Percentiles rank a stretch among this genome's conserved stretches.
phyloP scores from a whole-genome alignment of 805 yeast genomes.

The Ogataea paradorogensis region DNA sequence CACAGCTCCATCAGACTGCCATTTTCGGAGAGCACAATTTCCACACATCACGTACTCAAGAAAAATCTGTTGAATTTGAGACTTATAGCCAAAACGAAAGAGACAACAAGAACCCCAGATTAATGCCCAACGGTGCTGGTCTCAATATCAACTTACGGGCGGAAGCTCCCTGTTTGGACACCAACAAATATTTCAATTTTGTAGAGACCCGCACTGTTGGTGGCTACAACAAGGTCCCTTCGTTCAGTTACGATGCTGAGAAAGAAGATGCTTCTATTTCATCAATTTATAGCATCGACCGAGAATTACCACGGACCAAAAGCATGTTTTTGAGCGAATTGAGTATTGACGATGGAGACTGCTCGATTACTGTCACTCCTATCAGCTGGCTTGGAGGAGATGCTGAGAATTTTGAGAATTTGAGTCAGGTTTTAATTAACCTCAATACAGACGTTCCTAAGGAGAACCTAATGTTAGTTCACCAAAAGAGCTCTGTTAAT shows the following conservation, averaged over 20 bases:
- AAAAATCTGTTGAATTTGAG: conserved; percentile 3
- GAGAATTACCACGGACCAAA: conserved; percentile 9
- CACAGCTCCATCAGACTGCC: conserved; percentile 3
- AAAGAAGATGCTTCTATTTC: conserved; percentile 10
- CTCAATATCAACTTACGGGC: conserved; percentile 43
- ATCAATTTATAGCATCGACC: conserved; percentile 19
- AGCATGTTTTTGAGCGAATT: conserved; percentile 16
- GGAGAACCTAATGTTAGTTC: conserved; percentile 2
- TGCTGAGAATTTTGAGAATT: conserved; percentile 13
- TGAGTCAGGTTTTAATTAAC: conserved; percentile 6
- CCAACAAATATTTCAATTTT: conserved; percentile 30
- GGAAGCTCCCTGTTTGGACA: conserved; percentile 36
- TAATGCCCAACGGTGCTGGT: conserved; percentile 47
- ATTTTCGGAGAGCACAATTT: conserved; percentile 20
- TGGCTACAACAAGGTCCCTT: conserved; percentile 23
- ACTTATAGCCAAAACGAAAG: conserved; percentile 12
- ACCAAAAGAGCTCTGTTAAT: background rate
- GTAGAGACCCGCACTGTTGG: conserved; percentile 48
- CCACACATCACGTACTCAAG: conserved; percentile 18
- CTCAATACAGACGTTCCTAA: conserved; percentile 12
- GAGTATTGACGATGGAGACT: conserved; percentile 18
- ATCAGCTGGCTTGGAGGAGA: conserved; percentile 23
- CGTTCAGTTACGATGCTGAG: conserved; percentile 12
- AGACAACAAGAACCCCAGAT: conserved; percentile 22
- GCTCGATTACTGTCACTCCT: conserved; percentile 23